Percentiles rank a stretch among this genome's conserved stretches.
These are phyloP conservation scores for Protomyces gravidus DNA, from an alignment of 1,139 yeast species.

Conservation along the genomic window DNA sequence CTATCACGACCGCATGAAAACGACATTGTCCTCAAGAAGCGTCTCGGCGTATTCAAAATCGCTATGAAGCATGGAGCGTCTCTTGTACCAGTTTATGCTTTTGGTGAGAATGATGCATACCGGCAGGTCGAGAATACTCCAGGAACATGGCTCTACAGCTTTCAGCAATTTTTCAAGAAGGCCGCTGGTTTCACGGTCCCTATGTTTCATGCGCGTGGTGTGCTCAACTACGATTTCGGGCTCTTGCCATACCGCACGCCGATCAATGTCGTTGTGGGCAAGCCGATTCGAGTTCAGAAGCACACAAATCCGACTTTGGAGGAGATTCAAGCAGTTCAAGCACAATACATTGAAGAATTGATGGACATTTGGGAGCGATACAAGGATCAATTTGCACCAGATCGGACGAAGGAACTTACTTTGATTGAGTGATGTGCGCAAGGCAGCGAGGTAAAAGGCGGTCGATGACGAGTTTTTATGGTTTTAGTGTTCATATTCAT, in stretches of 20 bases:
- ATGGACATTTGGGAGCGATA: constrained; percentile 63
- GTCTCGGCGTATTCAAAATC: constrained; percentile 83
- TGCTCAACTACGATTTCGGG: constrained; percentile 90
- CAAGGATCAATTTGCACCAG: constrained; percentile 49
- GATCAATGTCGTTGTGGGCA: constrained; percentile 74
- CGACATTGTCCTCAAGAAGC: constrained; percentile 64
- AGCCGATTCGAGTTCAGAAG: constrained; percentile 68
- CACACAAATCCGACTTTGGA: constrained; percentile 47
- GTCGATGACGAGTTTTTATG: no score
- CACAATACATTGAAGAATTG: constrained; percentile 64
- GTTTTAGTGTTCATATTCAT: no score
- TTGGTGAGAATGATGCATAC: constrained; percentile 82
- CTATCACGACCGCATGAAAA: constrained; percentile 59
- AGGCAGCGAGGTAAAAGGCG: no score
- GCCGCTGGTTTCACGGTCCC: constrained; percentile 81
- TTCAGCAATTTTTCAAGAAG: constrained; percentile 70
- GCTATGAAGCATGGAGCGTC: constrained; percentile 76
- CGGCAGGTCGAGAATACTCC: constrained; percentile 56
- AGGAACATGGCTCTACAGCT: constrained; percentile 50
- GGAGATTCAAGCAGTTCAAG: constrained; percentile 67
- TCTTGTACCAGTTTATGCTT: constrained; percentile 82
- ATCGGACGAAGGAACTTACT: constrained; percentile 30
- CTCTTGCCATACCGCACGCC: constrained; percentile 79
- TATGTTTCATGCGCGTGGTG: constrained; percentile 84
- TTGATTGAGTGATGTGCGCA: constrained; percentile 32